These are phyloP conservation scores for Dentipellis sp. DNA, from an alignment of 768 basidiomycete species.

Conservation along the genomic window DNA sequence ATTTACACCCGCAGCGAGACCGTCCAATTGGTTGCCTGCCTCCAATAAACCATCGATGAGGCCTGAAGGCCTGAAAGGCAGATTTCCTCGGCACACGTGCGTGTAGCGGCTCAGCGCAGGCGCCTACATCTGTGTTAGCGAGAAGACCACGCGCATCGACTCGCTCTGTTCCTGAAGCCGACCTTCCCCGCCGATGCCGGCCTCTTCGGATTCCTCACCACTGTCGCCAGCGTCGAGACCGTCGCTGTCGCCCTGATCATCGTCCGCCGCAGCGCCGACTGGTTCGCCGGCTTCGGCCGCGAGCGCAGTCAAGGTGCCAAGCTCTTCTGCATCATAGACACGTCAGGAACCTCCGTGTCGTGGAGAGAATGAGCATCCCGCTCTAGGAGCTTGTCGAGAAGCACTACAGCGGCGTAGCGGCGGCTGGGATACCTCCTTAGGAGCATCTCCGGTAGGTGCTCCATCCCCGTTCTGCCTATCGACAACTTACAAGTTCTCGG, in stretches of 20 bases:
- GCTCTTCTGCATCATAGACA: conserved; percentile 92
- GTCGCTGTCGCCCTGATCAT: conserved; percentile 97
- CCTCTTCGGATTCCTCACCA: conserved; percentile 93
- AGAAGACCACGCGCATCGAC: conserved; percentile 97
- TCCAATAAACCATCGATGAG: conserved; percentile 92
- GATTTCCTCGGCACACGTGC: conserved; percentile 71
- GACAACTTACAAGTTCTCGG: conserved; percentile 59
- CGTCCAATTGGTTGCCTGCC: conserved; percentile 87
- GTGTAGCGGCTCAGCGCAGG: conserved; percentile 89
- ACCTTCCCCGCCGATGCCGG: conserved; percentile 99
- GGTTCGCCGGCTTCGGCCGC: conserved; percentile 92
- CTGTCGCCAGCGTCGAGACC: conserved; percentile 98
- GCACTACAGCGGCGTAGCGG: conserved; percentile 93
- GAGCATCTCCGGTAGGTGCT: conserved; percentile 90
- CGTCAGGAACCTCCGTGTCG: no score
- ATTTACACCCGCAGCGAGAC: conserved; percentile 99
- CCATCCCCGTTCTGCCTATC: conserved; percentile 87
- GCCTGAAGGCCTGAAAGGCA: conserved; percentile 71
- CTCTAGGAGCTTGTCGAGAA: no score
- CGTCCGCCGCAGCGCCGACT: conserved; percentile 75
- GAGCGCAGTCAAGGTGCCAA: conserved; percentile 96
- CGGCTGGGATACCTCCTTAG: conserved; percentile 94
- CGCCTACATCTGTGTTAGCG: conserved; percentile 95
- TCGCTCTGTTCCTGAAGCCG: conserved; percentile 88
- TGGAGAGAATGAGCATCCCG: no score